phyloP scores from a whole-genome alignment of 768 basidiomycete species.

The Kwoniella heveanensis region DNA sequence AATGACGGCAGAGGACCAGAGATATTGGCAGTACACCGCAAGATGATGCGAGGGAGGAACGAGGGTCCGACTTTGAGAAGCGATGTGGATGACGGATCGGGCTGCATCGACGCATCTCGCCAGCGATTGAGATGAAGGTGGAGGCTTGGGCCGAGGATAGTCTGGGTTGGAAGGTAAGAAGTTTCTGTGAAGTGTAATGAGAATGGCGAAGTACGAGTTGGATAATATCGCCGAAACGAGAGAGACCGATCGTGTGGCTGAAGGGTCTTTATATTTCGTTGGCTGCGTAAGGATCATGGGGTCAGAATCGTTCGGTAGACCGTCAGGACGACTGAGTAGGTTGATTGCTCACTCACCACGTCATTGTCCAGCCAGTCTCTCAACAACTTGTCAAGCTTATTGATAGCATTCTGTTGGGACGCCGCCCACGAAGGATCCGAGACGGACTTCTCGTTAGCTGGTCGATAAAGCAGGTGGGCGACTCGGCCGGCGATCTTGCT shows the following conservation, averaged over 20 bases:
- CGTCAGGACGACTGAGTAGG: too few relatives aligned
- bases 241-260: conserved; percentile 36
- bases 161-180: conserved; percentile 47
- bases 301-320: too few relatives aligned
- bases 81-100: conserved; percentile 51
- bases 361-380: conserved; percentile 77
- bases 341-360: conserved; percentile 38
- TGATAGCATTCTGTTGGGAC: conserved; percentile 76
- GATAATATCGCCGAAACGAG: conserved; percentile 43
- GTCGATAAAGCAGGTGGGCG: conserved; percentile 46
- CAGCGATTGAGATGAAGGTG: conserved; percentile 43
- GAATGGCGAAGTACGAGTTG: conserved; percentile 47
- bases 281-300: conserved; percentile 19
- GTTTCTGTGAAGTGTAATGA: conserved; percentile 49
- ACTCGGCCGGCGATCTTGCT: conserved; percentile 78
- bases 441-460: conserved; percentile 59
- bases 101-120: conserved; percentile 49
- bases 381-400: conserved; percentile 73
- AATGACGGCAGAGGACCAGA: conserved; percentile 51
- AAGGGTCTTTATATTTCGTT: conserved; percentile 47
- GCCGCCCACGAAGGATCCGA: conserved; percentile 72
- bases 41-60: conserved; percentile 49
- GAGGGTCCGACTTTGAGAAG: conserved; percentile 42
- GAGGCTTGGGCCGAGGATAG: conserved; percentile 42
- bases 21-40: conserved; percentile 46